Evolutionary conservation across 495 filamentous ascomycete genomes (phyloP).

Genomic region (Hypoxylon lenormandii): DNA sequence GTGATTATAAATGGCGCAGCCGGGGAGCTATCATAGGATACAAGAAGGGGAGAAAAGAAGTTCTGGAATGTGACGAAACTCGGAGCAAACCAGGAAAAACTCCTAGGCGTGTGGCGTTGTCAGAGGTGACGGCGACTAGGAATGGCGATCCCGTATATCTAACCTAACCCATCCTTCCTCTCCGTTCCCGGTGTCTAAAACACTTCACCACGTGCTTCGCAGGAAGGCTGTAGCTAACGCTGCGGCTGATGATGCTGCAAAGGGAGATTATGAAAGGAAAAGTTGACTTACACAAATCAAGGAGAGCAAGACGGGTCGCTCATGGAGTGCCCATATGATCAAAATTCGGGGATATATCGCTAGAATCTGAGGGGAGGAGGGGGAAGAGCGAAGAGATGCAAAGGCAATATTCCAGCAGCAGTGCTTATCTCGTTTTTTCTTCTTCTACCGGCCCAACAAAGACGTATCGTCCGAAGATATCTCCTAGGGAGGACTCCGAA

Average conservation of each 20-base stretch:
- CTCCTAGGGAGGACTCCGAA: constrained; percentile 2
- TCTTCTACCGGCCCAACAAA: constrained; percentile 23
- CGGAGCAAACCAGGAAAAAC: constrained; percentile 45
- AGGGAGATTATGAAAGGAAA: constrained; percentile 14
- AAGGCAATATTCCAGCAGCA: constrained; percentile 55
- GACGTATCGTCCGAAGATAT: constrained; percentile 20
- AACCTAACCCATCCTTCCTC: constrained; percentile 35
- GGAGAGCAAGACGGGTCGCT: constrained; percentile 26
- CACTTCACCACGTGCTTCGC: constrained; percentile 35
- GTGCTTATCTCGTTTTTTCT: constrained; percentile 37
- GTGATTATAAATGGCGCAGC: constrained; percentile 33
- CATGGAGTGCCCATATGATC: constrained; percentile 24
- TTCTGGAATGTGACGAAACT: constrained; percentile 45
- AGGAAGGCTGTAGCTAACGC: constrained; percentile 29
- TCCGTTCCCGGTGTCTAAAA: constrained; percentile 10
- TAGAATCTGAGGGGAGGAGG: constrained; percentile 6
- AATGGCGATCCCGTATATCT: constrained; percentile 43
- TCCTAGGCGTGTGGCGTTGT: constrained; percentile 46
- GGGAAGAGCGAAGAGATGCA: constrained; percentile 36
- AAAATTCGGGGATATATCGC: constrained; percentile 9
- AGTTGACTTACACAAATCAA: constrained; percentile 39
- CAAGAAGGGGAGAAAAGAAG: constrained; percentile 24
- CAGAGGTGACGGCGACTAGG: constrained; percentile 44
- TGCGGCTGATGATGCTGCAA: constrained; percentile 33
- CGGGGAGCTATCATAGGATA: constrained; percentile 31